Evolutionary conservation across 1,284 basidiomycete species (phyloP).

Genomic region (Ceratobasidium sp.): DNA sequence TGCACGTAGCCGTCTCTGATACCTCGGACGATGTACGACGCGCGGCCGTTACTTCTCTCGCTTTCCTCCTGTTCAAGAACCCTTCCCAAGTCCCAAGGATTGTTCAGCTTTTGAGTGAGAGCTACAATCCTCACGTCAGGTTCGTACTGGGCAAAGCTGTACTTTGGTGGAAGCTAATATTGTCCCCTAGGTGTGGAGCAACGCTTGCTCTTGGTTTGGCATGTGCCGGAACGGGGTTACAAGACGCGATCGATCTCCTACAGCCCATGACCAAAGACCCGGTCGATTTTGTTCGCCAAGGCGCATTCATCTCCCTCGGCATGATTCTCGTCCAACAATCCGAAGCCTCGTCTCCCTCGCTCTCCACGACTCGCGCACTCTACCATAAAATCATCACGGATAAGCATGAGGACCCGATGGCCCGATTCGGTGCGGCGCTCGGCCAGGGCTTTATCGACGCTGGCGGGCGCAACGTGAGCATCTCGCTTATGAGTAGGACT

Average conservation of each 20-base stretch:
- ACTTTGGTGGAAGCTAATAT: not conserved
- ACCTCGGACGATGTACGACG: slow-evolving; percentile 96
- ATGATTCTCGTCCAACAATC: slow-evolving; percentile 97
- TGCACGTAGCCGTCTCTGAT: slow-evolving; percentile 96
- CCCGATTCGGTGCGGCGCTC: slow-evolving; percentile 93
- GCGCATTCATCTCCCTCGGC: slow-evolving; percentile 93
- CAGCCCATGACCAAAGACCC: slow-evolving; percentile 98
- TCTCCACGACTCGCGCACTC: slow-evolving; percentile 80
- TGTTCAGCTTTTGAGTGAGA: slow-evolving; percentile 94
- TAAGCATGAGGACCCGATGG: slow-evolving; percentile 98
- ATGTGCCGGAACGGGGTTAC: slow-evolving; percentile 90
- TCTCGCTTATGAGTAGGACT: slow-evolving; percentile 90
- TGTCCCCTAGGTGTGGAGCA: slow-evolving; percentile 75
- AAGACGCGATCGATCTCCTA: slow-evolving; percentile 92
- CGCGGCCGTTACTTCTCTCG: slow-evolving; percentile 93
- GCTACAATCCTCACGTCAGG: slow-evolving; percentile 98
- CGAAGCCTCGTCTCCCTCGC: slow-evolving; percentile 85
- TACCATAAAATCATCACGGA: slow-evolving; percentile 91
- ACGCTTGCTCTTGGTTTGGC: slow-evolving; percentile 95
- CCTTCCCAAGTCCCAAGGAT: slow-evolving; percentile 93
- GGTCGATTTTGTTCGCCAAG: slow-evolving; percentile 97
- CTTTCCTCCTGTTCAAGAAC: slow-evolving; percentile 96
- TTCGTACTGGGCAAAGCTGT: not conserved
- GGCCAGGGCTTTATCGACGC: slow-evolving; percentile 97
- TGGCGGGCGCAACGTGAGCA: slow-evolving; percentile 93